Evolutionary conservation across 495 filamentous ascomycete species (phyloP), one percentile per base, ranked within the genome.

Genomic region (Massariosphaeria phaeospora): DNA sequence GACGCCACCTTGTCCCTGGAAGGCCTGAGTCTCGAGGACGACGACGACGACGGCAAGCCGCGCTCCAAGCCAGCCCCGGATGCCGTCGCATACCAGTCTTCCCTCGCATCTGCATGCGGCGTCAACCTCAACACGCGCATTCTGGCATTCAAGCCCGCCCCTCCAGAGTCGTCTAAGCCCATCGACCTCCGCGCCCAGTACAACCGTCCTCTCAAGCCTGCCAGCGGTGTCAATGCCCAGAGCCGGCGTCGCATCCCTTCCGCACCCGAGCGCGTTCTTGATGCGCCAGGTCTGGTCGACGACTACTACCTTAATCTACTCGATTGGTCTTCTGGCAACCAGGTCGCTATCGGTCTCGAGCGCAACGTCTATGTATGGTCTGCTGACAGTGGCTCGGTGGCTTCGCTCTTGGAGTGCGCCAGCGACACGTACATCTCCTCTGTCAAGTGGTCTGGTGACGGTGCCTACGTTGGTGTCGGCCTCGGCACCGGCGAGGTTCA

Each of bases 281-380:
- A 99, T 69, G 93, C 93, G 0, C 93, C 93, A 0, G 93, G 90
- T 48, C 79, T 99, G 24, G 81, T 96, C 48, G 93, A 99, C 67
- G 93, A 99, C 70, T 99, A 97, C 78, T 99, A 99, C 68, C 85
- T 99, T 64, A 99, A 99, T 74, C 76, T 99, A 25, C 76, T 97
- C 17, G 93, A 99, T 73, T 99, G 93, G 93, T 95, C 88, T 69
- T 91, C 88, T 15, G 84, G 84, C 36, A 99, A 99, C 76, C 93
- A 97, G 69, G 91, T 99, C 43, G 93, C 93, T 25, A 96, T 99
- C 67, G 93, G 93, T 41, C 81, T 99, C 12, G 93, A 96, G 72
- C 89, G 93, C 47, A 94, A 83, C 56, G 91, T 97, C 52, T 99
- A 97, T 63, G 87, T 99, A 62, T 99, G 94, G 93, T 96, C 91